Evolutionary conservation across 2,329 filamentous ascomycete genomes (phyloP).

Genomic region (Botrytis fabae): DNA sequence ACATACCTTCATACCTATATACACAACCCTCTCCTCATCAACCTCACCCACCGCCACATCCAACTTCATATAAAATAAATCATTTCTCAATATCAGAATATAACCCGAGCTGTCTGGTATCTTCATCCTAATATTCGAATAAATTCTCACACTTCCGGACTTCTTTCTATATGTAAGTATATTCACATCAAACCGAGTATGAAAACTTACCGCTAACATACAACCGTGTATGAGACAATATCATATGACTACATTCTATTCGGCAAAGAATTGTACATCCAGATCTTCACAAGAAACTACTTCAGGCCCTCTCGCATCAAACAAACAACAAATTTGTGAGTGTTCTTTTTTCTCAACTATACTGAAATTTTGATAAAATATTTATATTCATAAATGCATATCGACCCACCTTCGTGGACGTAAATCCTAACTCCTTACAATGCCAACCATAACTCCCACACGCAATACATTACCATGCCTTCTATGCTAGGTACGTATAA

Average conservation of each 20-base stretch:
- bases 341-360: not conserved
- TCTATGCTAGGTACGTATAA: constrained; percentile 70
- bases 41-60: too few species aligned
- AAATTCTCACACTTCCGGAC: too few species aligned
- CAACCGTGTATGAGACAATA: not conserved
- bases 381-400: not conserved
- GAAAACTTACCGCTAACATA: not conserved
- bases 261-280: not conserved
- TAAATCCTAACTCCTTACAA: not conserved
- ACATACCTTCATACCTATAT: too few species aligned
- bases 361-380: not conserved
- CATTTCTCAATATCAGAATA: too few species aligned
- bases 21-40: too few species aligned
- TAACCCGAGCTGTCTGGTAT: too few species aligned
- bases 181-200: not conserved
- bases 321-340: not conserved
- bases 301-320: not conserved
- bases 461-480: not conserved
- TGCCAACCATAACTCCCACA: not conserved
- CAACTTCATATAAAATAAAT: too few species aligned
- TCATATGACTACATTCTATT: not conserved
- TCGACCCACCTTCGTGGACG: not conserved
- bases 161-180: too few species aligned
- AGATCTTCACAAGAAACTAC: not conserved
- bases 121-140: too few species aligned